Evolutionary conservation across 331 rosid species (phyloP), one percentile per base, ranked within the genome.

Genomic region (Quercus tomentella): DNA sequence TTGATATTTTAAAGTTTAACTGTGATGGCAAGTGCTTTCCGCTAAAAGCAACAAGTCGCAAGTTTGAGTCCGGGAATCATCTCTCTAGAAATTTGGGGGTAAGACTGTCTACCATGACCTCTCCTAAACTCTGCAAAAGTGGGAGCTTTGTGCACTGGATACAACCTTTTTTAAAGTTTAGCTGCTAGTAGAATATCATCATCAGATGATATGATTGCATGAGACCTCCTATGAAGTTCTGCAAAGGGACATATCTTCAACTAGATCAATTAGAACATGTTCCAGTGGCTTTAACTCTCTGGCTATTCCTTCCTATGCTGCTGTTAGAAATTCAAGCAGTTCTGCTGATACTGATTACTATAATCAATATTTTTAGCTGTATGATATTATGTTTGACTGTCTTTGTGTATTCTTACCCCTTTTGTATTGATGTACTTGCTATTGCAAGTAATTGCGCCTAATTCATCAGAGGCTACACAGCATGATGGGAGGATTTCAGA

Each of bases 401-500:
- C 22, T 25, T 61, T 80, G 31, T 72, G 76, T 51, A 82, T 56
- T 67, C 72, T 65, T 82, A 23, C 57, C 51, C 77, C 81, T 74
- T 57, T 78, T 73, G 23, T 76, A 66, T 88, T 56, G 73, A 58
- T 87, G 61, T 67, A 90, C 97, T 84, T 78, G 82, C 79, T 4
- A 69, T 77, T 6, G 72, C 98, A 82, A 70, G 86, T 82, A 49
- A 86, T 80, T 60, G 68, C 90, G 5, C 86, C 84, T 72, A 86
- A 82, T 73, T 45, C 84, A 76, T 81, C 93, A 0, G 97, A 92
- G 75, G 87, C 78, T 35, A 45, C 81, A 58, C 88, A 87, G 3
- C 85, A 79, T 37, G 92, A 91, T 55, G 97, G 89, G 72, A 91
- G 90, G 82, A 82, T 87, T 18, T 71, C 82, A 21, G 98, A 92